Evolutionary conservation across 345 rosid species (phyloP).

Genomic region (Bruguiera sexangula): DNA sequence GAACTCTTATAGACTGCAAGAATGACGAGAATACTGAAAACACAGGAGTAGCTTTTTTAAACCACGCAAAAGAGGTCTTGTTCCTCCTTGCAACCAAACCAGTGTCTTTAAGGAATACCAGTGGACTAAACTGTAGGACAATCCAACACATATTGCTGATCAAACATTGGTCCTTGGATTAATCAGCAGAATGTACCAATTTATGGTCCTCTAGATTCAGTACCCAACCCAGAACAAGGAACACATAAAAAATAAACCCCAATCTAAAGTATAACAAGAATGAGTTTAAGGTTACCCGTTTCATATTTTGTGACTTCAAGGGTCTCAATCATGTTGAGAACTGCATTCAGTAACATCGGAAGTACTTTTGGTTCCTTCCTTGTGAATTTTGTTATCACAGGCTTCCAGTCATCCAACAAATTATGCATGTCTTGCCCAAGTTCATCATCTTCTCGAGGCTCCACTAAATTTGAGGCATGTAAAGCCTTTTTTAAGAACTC

Average conservation of each 20-base stretch:
- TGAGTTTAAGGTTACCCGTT: conserved; percentile 37
- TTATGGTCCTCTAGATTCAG: too few relatives aligned
- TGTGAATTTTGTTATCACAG: conserved; percentile 51
- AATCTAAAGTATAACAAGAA: background rate
- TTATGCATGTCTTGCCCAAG: conserved; percentile 29
- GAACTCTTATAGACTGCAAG: too few relatives aligned
- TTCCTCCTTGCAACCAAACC: too few relatives aligned
- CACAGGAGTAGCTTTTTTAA: too few relatives aligned
- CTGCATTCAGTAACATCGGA: conserved; percentile 57
- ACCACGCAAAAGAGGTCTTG: too few relatives aligned
- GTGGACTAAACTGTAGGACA: too few relatives aligned
- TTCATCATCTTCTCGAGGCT: conserved; percentile 31
- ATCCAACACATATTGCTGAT: too few relatives aligned
- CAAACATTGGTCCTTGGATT: too few relatives aligned
- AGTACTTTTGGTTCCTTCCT: conserved; percentile 74
- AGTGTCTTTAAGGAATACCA: too few relatives aligned
- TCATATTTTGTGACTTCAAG: conserved; percentile 41
- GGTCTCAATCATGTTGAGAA: conserved; percentile 50
- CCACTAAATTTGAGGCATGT: conserved; percentile 40
- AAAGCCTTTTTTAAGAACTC: conserved; percentile 56
- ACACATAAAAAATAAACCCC: background rate
- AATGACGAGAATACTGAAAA: too few relatives aligned
- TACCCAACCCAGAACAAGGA: background rate
- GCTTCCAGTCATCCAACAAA: conserved; percentile 62
- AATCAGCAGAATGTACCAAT: too few relatives aligned